These are phyloP conservation scores for Ceratobasidium papillatum DNA, from an alignment of 1,284 basidiomycete genomes.

Conservation along the genomic window DNA sequence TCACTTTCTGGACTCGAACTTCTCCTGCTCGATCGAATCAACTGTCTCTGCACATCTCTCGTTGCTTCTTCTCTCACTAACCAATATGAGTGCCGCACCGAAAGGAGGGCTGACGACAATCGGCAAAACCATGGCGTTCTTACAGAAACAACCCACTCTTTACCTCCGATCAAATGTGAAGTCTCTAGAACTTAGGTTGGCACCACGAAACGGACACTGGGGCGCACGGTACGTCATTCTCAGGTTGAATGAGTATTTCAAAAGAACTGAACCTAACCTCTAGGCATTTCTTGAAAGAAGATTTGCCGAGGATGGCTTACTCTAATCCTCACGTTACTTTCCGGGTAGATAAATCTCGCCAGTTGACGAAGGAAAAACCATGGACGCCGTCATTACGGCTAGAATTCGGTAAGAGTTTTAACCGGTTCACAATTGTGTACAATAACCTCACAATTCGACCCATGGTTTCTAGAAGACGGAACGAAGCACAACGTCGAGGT, in stretches of 20 bases:
- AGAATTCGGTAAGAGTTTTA: conserved; percentile 21
- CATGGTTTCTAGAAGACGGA: not conserved
- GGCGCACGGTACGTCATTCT: conserved; percentile 63
- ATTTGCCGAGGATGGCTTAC: conserved; percentile 75
- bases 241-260: not conserved
- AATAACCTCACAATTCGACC: not conserved
- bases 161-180: conserved; percentile 59
- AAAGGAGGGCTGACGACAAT: conserved; percentile 22
- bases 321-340: conserved; percentile 62
- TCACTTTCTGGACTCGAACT: not conserved
- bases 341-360: conserved; percentile 29
- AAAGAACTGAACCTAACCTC: not conserved
- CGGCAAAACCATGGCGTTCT: conserved; percentile 48
- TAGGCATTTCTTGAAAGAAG: conserved; percentile 79
- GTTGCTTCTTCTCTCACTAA: not conserved
- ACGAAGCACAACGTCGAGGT: conserved; percentile 18
- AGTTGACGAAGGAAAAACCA: conserved; percentile 11
- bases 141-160: conserved; percentile 66
- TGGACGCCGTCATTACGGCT: conserved; percentile 28
- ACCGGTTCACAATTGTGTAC: not conserved
- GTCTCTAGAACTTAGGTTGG: conserved; percentile 64
- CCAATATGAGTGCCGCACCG: conserved; percentile 4
- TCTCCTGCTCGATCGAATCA: not conserved
- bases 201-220: conserved; percentile 73
- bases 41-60: too few species aligned